A percentile compares a stretch with the other conserved stretches of the same genome.
These are phyloP conservation scores for Phallus indusiatus DNA, from an alignment of 768 basidiomycete species.

Conservation along the genomic window DNA sequence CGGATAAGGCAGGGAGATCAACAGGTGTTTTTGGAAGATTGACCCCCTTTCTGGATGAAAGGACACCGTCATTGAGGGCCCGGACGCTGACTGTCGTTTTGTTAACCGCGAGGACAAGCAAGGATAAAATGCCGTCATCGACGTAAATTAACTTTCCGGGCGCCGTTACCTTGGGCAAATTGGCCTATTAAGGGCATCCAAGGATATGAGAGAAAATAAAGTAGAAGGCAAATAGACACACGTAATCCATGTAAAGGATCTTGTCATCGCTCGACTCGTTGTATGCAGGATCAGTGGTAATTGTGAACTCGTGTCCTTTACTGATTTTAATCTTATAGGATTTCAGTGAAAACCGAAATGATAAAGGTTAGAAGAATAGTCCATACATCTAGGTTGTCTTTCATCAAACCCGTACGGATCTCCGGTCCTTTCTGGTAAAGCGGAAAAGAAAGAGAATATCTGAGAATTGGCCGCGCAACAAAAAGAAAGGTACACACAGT, in stretches of 20 bases:
- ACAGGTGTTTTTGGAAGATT: constrained; percentile 98
- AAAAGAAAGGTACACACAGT: constrained; percentile 49
- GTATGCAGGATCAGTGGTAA: constrained; percentile 79
- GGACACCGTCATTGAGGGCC: constrained; percentile 80
- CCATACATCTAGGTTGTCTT: constrained; percentile 76
- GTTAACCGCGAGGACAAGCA: constrained; percentile 86
- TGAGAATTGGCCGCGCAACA: not conserved
- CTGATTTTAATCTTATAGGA: constrained; percentile 57
- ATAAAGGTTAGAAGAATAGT: not conserved
- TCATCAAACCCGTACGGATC: constrained; percentile 94
- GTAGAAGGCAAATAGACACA: constrained; percentile 30
- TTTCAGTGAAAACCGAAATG: constrained; percentile 9
- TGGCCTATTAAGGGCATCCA: constrained; percentile 40
- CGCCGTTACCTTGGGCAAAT: constrained; percentile 90
- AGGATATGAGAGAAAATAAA: constrained; percentile 6
- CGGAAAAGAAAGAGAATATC: not conserved
- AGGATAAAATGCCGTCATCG: constrained; percentile 92
- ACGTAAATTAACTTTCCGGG: constrained; percentile 98
- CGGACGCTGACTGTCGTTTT: constrained; percentile 74
- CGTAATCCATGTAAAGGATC: constrained; percentile 89
- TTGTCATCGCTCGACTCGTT: constrained; percentile 73
- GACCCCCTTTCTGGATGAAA: constrained; percentile 97
- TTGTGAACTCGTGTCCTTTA: constrained; percentile 89
- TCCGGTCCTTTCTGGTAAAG: constrained; percentile 87
- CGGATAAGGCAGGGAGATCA: constrained; percentile 93